phyloP scores from a whole-genome alignment of 2,329 filamentous ascomycete species.

The Stemphylium beticola region DNA sequence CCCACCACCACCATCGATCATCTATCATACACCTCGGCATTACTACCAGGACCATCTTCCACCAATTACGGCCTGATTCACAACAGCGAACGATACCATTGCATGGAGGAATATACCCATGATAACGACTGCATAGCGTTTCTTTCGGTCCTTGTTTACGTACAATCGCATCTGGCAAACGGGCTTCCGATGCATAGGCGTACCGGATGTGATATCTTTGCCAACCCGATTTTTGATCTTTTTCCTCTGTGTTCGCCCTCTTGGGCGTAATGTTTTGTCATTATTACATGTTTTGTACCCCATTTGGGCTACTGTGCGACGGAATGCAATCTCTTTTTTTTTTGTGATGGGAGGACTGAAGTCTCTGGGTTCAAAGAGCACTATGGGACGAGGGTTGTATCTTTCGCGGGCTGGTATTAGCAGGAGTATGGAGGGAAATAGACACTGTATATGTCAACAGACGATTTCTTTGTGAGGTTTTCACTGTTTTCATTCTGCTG shows the following conservation, averaged over 20 bases:
- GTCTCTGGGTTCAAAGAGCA: not conserved
- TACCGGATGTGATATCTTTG: constrained; percentile 8
- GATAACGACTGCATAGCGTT: constrained; percentile 50
- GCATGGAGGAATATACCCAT: constrained; percentile 29
- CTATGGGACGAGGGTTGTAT: not conserved
- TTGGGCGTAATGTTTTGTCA: constrained; percentile 28
- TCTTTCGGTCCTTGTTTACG: constrained; percentile 25
- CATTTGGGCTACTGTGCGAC: not conserved
- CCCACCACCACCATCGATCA: not conserved
- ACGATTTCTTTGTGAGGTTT: not conserved
- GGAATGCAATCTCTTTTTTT: constrained; percentile 9
- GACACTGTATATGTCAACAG: not conserved
- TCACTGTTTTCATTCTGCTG: not conserved
- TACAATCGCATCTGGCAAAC: constrained; percentile 32
- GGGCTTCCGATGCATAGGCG: constrained; percentile 21
- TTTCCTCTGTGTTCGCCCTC: constrained; percentile 8
- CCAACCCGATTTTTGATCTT: constrained; percentile 7
- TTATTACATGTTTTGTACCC: constrained; percentile 1
- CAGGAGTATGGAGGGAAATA: constrained; percentile 7
- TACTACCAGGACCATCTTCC: constrained; percentile 3
- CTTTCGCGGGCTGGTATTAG: not conserved
- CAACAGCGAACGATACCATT: constrained; percentile 19
- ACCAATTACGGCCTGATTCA: constrained; percentile 16
- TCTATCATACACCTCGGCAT: constrained; percentile 1
- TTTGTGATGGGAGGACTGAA: not conserved